Conservation (phyloP, 2,329 filamentous ascomycete genomes). For the Akanthomyces dipterigenus region DNA sequence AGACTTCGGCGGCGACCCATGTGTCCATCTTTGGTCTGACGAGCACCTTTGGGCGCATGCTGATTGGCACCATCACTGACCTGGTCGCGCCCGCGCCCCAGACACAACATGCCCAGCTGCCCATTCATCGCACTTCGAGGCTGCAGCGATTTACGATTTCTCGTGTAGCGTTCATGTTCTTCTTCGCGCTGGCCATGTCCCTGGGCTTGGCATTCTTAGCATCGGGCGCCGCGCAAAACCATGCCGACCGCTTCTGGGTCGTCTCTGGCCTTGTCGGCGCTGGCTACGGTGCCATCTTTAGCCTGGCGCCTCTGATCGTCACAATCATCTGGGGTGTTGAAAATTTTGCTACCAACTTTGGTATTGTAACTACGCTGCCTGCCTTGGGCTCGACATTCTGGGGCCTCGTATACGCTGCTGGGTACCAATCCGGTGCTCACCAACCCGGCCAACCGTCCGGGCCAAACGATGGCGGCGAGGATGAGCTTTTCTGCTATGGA, state of each 20-base stretch:
- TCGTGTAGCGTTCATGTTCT: constrained; percentile 71
- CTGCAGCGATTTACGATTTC: constrained; percentile 55
- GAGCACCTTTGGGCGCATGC: constrained; percentile 82
- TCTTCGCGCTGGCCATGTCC: constrained; percentile 67
- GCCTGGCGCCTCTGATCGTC: constrained; percentile 82
- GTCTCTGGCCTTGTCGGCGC: constrained; percentile 80
- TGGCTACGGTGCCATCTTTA: constrained; percentile 90
- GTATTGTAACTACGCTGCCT: constrained; percentile 86
- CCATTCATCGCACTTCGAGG: constrained; percentile 20
- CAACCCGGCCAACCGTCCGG: constrained; percentile 24
- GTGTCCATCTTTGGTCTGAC: constrained; percentile 88
- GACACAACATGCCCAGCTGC: constrained; percentile 48
- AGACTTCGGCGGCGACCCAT: constrained; percentile 71
- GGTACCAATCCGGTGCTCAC: constrained; percentile 64
- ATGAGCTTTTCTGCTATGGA: constrained; percentile 69
- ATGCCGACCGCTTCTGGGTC: constrained; percentile 74
- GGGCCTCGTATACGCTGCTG: constrained; percentile 79
- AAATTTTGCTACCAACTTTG: constrained; percentile 98
- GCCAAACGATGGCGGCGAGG: constrained; percentile 25
- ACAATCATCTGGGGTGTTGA: constrained; percentile 98
- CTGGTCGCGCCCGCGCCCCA: constrained; percentile 66
- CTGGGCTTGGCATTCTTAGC: constrained; percentile 72
- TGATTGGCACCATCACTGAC: constrained; percentile 85
- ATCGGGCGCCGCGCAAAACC: constrained; percentile 65
- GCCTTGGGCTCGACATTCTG: constrained; percentile 83